These are phyloP conservation scores for Umbelopsis isabellina DNA, from an alignment of 192 early-diverging fungal genomes.

Conservation along the genomic window DNA sequence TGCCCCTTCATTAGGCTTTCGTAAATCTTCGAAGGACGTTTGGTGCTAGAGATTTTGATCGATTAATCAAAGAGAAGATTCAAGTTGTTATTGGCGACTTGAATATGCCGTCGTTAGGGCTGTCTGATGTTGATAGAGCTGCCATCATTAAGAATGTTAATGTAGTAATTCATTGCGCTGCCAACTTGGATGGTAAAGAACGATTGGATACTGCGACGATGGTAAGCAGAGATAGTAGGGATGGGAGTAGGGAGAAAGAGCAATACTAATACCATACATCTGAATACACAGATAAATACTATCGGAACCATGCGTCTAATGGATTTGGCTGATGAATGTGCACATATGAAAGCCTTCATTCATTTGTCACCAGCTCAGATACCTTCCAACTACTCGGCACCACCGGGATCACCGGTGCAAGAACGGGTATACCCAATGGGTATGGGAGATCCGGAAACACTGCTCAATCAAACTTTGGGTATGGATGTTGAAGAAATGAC, in stretches of 20 bases:
- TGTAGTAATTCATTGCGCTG: constrained; percentile 54
- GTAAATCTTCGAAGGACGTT: constrained; percentile 39
- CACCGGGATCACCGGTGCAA: constrained; percentile 7
- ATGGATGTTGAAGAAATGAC: constrained; percentile 22
- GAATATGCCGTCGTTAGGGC: constrained; percentile 36
- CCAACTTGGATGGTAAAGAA: constrained; percentile 49
- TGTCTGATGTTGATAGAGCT: constrained; percentile 40
- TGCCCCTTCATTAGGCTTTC: constrained; percentile 37
- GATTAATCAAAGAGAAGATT: constrained; percentile 44
- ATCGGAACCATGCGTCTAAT: constrained; percentile 32
- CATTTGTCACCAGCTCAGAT: constrained; percentile 30
- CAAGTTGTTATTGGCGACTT: constrained; percentile 47
- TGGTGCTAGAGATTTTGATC: constrained; percentile 39
- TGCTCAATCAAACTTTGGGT: constrained; percentile 23
- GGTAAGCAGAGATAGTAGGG: constrained; percentile 29
- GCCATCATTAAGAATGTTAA: constrained; percentile 44
- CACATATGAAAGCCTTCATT: constrained; percentile 30
- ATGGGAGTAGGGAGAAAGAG: background rate
- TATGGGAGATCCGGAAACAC: constrained; percentile 17
- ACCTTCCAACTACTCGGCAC: background rate
- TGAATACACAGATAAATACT: constrained; percentile 30
- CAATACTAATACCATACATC: background rate
- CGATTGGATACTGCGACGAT: constrained; percentile 48
- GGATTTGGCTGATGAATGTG: constrained; percentile 38
- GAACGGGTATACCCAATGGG: constrained; percentile 27